Conservation (phyloP, 2,329 filamentous ascomycete genomes). For the Aureobasidium subglaciale region DNA sequence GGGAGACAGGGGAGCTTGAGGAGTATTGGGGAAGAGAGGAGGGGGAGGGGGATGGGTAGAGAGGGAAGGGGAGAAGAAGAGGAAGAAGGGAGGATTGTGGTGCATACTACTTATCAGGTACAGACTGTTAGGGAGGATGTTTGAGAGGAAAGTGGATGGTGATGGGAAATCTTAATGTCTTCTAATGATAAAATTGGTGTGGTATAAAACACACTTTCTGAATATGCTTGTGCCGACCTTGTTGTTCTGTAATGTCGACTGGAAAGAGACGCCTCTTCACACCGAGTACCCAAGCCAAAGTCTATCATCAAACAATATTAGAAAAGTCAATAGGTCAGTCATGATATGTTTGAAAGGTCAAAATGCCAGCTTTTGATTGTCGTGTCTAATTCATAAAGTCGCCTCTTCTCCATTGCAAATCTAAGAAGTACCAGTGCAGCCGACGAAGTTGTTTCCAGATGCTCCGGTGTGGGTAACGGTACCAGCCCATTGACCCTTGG, state of each 20-base stretch:
- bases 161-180: not conserved
- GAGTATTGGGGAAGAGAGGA: not conserved
- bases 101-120: slow-evolving; percentile 2
- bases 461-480: slow-evolving; percentile 66
- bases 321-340: not conserved
- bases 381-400: not conserved
- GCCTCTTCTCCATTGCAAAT: not conserved
- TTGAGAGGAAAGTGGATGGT: not conserved
- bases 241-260: too few species aligned
- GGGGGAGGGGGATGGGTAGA: not conserved
- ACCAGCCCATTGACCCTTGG: slow-evolving; percentile 49
- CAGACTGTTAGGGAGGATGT: not conserved
- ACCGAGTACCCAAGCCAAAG: too few species aligned
- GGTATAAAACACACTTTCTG: too few species aligned
- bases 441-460: slow-evolving; percentile 60
- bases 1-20: not conserved
- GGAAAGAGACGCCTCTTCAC: too few species aligned
- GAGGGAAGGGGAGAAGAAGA: not conserved
- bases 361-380: slow-evolving; percentile 1
- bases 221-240: too few species aligned
- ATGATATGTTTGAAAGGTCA: not conserved
- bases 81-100: not conserved
- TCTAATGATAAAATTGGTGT: not conserved
- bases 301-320: too few species aligned
- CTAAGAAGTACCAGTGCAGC: slow-evolving; percentile 42